Percentiles rank a stretch among this genome's conserved stretches.
Evolutionary conservation across 2,329 filamentous ascomycete genomes (phyloP).

Genomic region (Talaromyces sp.): DNA sequence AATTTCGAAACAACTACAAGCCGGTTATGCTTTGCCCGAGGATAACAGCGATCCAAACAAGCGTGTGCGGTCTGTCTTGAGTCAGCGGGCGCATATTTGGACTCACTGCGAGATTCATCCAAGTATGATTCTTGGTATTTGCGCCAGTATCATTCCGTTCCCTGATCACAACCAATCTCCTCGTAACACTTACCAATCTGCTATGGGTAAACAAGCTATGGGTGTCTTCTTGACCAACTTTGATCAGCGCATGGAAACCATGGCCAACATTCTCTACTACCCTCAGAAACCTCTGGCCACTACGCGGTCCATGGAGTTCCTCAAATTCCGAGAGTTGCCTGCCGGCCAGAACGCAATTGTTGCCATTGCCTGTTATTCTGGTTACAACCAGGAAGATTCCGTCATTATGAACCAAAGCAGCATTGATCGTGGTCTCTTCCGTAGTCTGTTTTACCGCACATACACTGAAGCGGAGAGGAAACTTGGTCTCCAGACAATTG

Average conservation of each 20-base stretch:
- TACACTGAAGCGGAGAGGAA: slow-evolving; percentile 98
- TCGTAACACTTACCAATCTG: slow-evolving; percentile 97
- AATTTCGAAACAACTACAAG: slow-evolving; percentile 65
- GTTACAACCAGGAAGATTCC: slow-evolving; percentile 99
- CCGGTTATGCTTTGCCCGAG: slow-evolving; percentile 57
- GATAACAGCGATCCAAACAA: slow-evolving; percentile 71
- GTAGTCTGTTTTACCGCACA: slow-evolving; percentile 94
- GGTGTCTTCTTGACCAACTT: slow-evolving; percentile 98
- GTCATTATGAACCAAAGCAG: slow-evolving; percentile 99
- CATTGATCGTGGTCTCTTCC: slow-evolving; percentile 94
- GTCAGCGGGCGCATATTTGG: slow-evolving; percentile 83
- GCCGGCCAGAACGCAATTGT: slow-evolving; percentile 98
- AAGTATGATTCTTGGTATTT: slow-evolving; percentile 97
- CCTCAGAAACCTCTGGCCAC: slow-evolving; percentile 96
- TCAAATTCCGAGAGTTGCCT: slow-evolving; percentile 95
- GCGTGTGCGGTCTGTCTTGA: slow-evolving; percentile 82
- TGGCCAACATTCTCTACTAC: slow-evolving; percentile 99
- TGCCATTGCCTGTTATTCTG: slow-evolving; percentile 93
- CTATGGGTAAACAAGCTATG: slow-evolving; percentile 99
- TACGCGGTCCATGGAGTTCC: slow-evolving; percentile 95
- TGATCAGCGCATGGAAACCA: slow-evolving; percentile 95
- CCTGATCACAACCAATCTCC: slow-evolving; percentile 97
- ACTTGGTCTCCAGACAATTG: slow-evolving; percentile 86
- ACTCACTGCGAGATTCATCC: slow-evolving; percentile 99
- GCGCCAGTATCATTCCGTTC: slow-evolving; percentile 98